Base-by-base conservation (phyloP, 441 rosid genomes). In the Capsella rubella region DNA sequence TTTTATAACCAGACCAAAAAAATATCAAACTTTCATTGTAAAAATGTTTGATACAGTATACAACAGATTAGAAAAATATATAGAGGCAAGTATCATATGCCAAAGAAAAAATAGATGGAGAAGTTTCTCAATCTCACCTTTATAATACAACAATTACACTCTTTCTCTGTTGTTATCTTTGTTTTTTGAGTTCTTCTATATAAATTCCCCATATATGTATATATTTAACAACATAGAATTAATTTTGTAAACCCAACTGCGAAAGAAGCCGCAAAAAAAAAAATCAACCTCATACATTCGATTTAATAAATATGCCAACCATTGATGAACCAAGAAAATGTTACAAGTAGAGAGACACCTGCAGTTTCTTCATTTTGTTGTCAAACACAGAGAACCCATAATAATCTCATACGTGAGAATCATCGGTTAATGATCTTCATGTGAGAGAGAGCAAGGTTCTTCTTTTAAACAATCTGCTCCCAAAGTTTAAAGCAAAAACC, bases 401-500 rank as follows among this genome's bases (percentile, higher is more conserved):
- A 50, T 52, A 59, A 55, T 37, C 78, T 47, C 52, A 21, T 8
- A 27, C 15, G 16, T 61, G 45, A 40, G 18, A 37, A 39, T 2
- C 65, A 65, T 49, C 35, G 13, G 56, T 42, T 67, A 40, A 60
- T 55, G 54, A 54, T 56, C 73, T 67, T 60, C 57, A 43, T 51
- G 34, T 25, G 69, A 68, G 27, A 42, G 55, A 66, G 32, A 31
- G 32, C 25, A 31, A 61, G 35, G 11, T 46, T 62, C 74, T 54
- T 62, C 65, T 61, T 53, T 28, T 18, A 18, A 37, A n/a, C 29
- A 56, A 39, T 45, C 65, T 62, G 65, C 60, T 47, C 74, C 63
- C 57, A 13, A 75, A 16, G 15, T 14, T 45, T 7, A 8, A 25
- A 52, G 62, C 68, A 67, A n/a, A 67, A 56, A 29, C 46, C 13